Evolutionary conservation across 768 basidiomycete species (phyloP).

Genomic region (Lepiota brunneoincarnata): DNA sequence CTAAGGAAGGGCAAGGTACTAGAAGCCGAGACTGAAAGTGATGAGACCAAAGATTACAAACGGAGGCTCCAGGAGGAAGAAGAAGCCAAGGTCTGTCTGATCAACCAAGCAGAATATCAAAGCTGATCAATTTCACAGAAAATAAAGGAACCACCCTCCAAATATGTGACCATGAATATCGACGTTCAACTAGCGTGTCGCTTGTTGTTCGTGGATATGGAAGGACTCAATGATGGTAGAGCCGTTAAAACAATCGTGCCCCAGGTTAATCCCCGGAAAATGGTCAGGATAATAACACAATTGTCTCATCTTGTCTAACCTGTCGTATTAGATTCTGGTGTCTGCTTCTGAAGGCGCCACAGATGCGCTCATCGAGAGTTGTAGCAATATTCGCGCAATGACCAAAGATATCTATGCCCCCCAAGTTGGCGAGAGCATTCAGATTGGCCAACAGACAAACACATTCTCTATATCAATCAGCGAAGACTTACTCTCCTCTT

Average conservation of each 20-base stretch:
- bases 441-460: slow-evolving; percentile 94
- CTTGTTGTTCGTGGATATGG: slow-evolving; percentile 91
- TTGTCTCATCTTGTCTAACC: slow-evolving; percentile 3
- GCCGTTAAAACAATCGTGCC: slow-evolving; percentile 96
- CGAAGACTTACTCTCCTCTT: slow-evolving; percentile 74
- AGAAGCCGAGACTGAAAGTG: slow-evolving; percentile 85
- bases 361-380: slow-evolving; percentile 73
- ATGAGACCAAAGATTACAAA: slow-evolving; percentile 72
- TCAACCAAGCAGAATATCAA: background rate
- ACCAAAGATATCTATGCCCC: slow-evolving; percentile 92
- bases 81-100: slow-evolving; percentile 47
- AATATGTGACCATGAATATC: slow-evolving; percentile 75
- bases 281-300: slow-evolving; percentile 49
- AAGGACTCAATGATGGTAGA: slow-evolving; percentile 94
- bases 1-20: slow-evolving; percentile 86
- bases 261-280: slow-evolving; percentile 93
- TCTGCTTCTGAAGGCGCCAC: slow-evolving; percentile 71
- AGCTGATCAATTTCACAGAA: slow-evolving; percentile 42
- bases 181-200: slow-evolving; percentile 84
- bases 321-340: slow-evolving; percentile 71
- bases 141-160: slow-evolving; percentile 86
- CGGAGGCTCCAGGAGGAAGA: slow-evolving; percentile 76
- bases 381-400: slow-evolving; percentile 82
- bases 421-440: slow-evolving; percentile 66
- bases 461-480: slow-evolving; percentile 93